Conservation (phyloP, 306 rosid genomes). For the Acacia confusa region DNA sequence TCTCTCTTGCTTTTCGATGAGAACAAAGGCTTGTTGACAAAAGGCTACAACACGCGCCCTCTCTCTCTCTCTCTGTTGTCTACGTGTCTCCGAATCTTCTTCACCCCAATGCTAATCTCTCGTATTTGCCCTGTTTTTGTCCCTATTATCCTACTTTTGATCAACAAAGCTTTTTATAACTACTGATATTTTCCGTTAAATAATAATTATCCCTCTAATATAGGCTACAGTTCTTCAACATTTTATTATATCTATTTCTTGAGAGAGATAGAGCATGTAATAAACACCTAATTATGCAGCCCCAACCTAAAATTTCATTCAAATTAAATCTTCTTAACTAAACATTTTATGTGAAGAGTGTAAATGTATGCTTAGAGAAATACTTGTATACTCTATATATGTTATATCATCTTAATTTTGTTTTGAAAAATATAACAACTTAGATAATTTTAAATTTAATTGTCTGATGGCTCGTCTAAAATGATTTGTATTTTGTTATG, state of each 20-base stretch:
- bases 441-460: too few relatives aligned
- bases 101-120: neutral
- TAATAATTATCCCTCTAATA: too few relatives aligned
- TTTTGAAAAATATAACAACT: too few relatives aligned
- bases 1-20: neutral
- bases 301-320: neutral
- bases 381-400: neutral
- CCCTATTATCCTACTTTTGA: neutral
- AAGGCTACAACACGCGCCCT: neutral
- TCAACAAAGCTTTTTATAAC: neutral
- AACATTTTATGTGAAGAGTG: neutral
- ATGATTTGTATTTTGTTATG: too few relatives aligned
- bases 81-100: conserved; percentile 10
- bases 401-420: too few relatives aligned
- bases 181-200: neutral
- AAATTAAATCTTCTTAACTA: neutral
- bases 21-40: conserved; percentile 8
- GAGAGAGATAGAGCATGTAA: neutral
- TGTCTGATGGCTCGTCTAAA: too few relatives aligned
- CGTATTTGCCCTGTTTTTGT: neutral
- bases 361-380: neutral
- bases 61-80: neutral
- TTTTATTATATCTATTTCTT: neutral
- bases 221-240: too few relatives aligned
- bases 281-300: neutral